Evolutionary conservation across 1,139 yeast genomes (phyloP).

Genomic region (Schizosaccharomyces versatilis): DNA sequence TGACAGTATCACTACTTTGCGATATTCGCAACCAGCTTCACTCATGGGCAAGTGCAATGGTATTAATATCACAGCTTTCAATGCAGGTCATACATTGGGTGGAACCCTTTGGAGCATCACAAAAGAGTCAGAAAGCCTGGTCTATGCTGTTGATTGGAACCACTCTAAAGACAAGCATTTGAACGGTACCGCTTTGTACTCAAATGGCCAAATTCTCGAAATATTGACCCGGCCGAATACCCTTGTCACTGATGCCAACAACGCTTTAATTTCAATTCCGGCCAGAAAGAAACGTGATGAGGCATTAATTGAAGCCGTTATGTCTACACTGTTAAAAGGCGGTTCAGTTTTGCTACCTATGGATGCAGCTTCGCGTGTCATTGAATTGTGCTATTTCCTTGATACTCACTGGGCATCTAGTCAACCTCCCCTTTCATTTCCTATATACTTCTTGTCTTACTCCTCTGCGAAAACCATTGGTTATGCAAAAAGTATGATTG

Average conservation of each 20-base stretch:
- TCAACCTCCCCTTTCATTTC: conserved; percentile 27
- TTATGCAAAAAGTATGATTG: conserved; percentile 72
- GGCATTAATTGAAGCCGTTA: conserved; percentile 33
- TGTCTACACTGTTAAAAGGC: conserved; percentile 39
- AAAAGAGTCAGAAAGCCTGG: conserved; percentile 51
- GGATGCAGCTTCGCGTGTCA: conserved; percentile 57
- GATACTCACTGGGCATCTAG: conserved; percentile 37
- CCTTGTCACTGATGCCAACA: conserved; percentile 51
- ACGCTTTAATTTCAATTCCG: conserved; percentile 19
- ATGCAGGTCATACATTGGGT: conserved; percentile 85
- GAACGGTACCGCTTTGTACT: conserved; percentile 52
- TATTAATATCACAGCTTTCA: conserved; percentile 53
- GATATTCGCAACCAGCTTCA: conserved; percentile 57
- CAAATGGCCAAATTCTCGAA: conserved; percentile 34
- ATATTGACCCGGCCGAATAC: conserved; percentile 62
- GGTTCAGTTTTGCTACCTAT: conserved; percentile 75
- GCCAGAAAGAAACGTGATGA: conserved; percentile 41
- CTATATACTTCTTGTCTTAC: conserved; percentile 53
- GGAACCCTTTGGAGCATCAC: conserved; percentile 72
- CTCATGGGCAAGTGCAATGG: conserved; percentile 27
- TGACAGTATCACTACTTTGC: conserved; percentile 44
- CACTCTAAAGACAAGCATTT: conserved; percentile 75
- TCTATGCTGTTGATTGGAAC: conserved; percentile 89
- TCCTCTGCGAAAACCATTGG: conserved; percentile 61
- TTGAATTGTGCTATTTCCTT: conserved; percentile 53